Evolutionary conservation across 202 grass and related monocot species (phyloP).

Genomic region (Digitaria exilis): DNA sequence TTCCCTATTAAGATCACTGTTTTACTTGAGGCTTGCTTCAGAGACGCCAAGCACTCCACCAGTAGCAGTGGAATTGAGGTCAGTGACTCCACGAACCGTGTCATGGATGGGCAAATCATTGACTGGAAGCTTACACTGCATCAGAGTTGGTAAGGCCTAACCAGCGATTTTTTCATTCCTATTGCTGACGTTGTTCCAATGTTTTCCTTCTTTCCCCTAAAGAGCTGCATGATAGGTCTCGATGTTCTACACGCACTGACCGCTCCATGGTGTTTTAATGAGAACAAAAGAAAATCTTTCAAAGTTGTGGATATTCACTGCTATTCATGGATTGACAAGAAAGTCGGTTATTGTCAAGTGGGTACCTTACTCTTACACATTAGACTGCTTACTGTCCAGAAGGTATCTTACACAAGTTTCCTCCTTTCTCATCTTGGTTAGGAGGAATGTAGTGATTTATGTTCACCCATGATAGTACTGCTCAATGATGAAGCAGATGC

Average conservation of each 20-base stretch:
- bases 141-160: slow-evolving; percentile 75
- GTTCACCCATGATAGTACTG: slow-evolving; percentile 96
- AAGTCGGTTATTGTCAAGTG: slow-evolving; percentile 97
- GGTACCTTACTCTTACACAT: neutral
- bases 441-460: slow-evolving; percentile 99
- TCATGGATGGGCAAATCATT: slow-evolving; percentile 62
- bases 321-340: slow-evolving; percentile 97
- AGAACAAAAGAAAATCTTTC: slow-evolving; percentile 90
- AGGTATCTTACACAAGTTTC: neutral
- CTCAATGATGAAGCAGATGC: slow-evolving; percentile 93
- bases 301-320: slow-evolving; percentile 93
- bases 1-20: slow-evolving; percentile 83
- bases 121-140: slow-evolving; percentile 93
- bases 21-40: slow-evolving; percentile 72
- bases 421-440: slow-evolving; percentile 26
- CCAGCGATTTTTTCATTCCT: slow-evolving; percentile 11
- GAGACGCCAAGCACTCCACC: slow-evolving; percentile 16
- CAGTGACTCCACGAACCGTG: neutral
- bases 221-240: slow-evolving; percentile 52
- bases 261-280: slow-evolving; percentile 83
- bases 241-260: slow-evolving; percentile 97
- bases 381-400: neutral
- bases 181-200: neutral
- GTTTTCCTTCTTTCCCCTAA: slow-evolving; percentile 7
- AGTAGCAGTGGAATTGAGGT: slow-evolving; percentile 22